Conservation (phyloP, 768 basidiomycete genomes). For the Goffeauzyma gilvescens region DNA sequence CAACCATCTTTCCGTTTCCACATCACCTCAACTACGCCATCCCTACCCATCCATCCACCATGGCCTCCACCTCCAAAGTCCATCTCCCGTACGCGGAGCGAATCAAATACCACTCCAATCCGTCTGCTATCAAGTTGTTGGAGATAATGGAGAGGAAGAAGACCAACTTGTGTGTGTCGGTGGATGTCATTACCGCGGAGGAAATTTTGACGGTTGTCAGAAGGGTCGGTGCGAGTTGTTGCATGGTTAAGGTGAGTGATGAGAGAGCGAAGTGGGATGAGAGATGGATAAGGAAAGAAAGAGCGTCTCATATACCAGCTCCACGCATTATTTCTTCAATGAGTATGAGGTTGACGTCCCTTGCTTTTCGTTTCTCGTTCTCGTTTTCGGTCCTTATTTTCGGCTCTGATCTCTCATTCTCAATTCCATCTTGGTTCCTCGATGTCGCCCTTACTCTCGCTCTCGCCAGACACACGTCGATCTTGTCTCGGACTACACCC, state of each 20-base stretch:
- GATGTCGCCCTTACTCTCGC: slow-evolving; percentile 4
- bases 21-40: no score
- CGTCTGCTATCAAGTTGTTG: slow-evolving; percentile 59
- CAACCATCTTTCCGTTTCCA: no score
- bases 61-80: slow-evolving; percentile 7
- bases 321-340: no score
- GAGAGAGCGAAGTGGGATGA: no score
- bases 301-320: no score
- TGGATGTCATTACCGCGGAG: slow-evolving; percentile 65
- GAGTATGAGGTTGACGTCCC: not conserved
- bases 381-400: no score
- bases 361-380: slow-evolving; percentile 7
- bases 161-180: slow-evolving; percentile 83
- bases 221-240: slow-evolving; percentile 69
- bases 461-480: slow-evolving; percentile 76
- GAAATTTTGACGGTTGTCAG: slow-evolving; percentile 74
- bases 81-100: slow-evolving; percentile 22
- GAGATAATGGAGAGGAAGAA: slow-evolving; percentile 68
- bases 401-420: no score
- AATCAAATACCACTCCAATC: slow-evolving; percentile 37
- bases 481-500: slow-evolving; percentile 78
- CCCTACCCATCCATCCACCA: no score
- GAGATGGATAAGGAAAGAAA: no score
- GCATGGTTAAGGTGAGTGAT: slow-evolving; percentile 82
- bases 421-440: not conserved